A percentile compares a stretch with the other conserved stretches of the same genome.
phyloP scores from a whole-genome alignment of 2,329 filamentous ascomycete genomes.

The Trichophyton benhamiae region DNA sequence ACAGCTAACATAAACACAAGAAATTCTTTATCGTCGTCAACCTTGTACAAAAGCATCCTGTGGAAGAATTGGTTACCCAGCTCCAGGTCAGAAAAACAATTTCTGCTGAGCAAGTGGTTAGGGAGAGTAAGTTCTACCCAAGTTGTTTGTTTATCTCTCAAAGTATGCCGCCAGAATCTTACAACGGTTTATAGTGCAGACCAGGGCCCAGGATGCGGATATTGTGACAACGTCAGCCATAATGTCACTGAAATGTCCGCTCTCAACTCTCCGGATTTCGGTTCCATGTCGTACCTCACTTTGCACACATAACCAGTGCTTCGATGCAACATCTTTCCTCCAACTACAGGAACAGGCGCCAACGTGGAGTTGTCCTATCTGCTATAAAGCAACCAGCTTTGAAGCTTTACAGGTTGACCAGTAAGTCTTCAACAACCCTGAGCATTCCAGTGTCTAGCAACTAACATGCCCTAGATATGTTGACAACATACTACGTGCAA shows the following conservation, averaged over 20 bases:
- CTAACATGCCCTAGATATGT: slow-evolving; percentile 52
- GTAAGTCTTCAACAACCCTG: slow-evolving; percentile 37
- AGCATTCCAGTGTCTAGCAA: slow-evolving; percentile 6
- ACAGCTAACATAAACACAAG: slow-evolving; percentile 30
- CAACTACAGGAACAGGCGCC: slow-evolving; percentile 92
- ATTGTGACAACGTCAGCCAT: slow-evolving; percentile 80
- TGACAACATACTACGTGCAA: slow-evolving; percentile 68
- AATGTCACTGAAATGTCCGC: slow-evolving; percentile 81
- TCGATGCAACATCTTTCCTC: slow-evolving; percentile 83
- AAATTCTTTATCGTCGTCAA: slow-evolving; percentile 62
- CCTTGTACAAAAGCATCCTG: slow-evolving; percentile 60
- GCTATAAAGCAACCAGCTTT: slow-evolving; percentile 70
- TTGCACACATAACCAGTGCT: slow-evolving; percentile 88
- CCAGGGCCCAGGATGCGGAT: slow-evolving; percentile 72
- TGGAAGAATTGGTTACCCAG: slow-evolving; percentile 56
- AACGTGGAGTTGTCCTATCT: slow-evolving; percentile 92
- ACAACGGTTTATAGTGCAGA: slow-evolving; percentile 49
- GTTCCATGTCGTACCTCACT: slow-evolving; percentile 66
- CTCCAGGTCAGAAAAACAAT: slow-evolving; percentile 61
- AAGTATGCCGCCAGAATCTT: no score
- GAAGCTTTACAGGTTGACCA: slow-evolving; percentile 77
- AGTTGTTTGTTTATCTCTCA: background rate
- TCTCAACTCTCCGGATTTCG: slow-evolving; percentile 71
- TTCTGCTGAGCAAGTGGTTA: slow-evolving; percentile 66
- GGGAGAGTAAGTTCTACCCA: slow-evolving; percentile 53